Conservation (phyloP, 768 basidiomycete species). For the Lepiota brunneoincarnata region DNA sequence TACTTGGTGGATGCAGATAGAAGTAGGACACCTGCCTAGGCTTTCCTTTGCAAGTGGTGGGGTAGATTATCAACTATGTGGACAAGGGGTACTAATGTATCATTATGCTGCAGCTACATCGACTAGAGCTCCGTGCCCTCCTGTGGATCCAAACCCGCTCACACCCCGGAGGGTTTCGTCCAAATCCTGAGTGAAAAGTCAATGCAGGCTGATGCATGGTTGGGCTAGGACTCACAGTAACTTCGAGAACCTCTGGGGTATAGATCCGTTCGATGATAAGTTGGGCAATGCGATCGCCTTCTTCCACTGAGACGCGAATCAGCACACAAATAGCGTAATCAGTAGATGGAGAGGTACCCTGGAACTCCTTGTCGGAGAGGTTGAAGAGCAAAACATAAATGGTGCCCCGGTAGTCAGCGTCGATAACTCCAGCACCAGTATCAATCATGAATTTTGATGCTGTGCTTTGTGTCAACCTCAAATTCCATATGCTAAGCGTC, state of each 20-base stretch:
- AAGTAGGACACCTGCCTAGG: slow-evolving; percentile 18
- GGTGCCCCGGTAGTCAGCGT: slow-evolving; percentile 92
- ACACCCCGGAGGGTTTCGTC: slow-evolving; percentile 82
- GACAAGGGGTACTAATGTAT: slow-evolving; percentile 8
- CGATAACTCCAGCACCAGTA: slow-evolving; percentile 96
- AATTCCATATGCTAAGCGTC: neutral
- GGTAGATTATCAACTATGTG: slow-evolving; percentile 10
- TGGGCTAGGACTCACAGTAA: slow-evolving; percentile 54
- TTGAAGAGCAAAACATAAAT: slow-evolving; percentile 95
- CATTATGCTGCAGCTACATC: slow-evolving; percentile 14
- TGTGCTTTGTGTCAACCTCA: slow-evolving; percentile 25
- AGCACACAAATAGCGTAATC: slow-evolving; percentile 1
- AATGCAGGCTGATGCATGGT: slow-evolving; percentile 10
- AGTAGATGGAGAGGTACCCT: slow-evolving; percentile 44
- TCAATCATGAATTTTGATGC: slow-evolving; percentile 98
- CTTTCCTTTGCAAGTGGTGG: neutral
- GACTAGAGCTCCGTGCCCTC: slow-evolving; percentile 65
- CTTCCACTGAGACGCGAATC: slow-evolving; percentile 55
- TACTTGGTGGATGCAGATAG: slow-evolving; percentile 63
- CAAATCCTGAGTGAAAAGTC: slow-evolving; percentile 53
- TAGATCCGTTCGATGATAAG: slow-evolving; percentile 89
- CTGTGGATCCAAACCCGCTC: slow-evolving; percentile 94
- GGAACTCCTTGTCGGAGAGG: slow-evolving; percentile 84
- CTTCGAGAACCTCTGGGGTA: slow-evolving; percentile 83
- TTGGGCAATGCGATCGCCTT: slow-evolving; percentile 96